A percentile compares a stretch with the other conserved stretches of the same genome.
These are phyloP conservation scores for Aureobasidium sp. DNA, from an alignment of 2,329 filamentous ascomycete species.

Conservation along the genomic window DNA sequence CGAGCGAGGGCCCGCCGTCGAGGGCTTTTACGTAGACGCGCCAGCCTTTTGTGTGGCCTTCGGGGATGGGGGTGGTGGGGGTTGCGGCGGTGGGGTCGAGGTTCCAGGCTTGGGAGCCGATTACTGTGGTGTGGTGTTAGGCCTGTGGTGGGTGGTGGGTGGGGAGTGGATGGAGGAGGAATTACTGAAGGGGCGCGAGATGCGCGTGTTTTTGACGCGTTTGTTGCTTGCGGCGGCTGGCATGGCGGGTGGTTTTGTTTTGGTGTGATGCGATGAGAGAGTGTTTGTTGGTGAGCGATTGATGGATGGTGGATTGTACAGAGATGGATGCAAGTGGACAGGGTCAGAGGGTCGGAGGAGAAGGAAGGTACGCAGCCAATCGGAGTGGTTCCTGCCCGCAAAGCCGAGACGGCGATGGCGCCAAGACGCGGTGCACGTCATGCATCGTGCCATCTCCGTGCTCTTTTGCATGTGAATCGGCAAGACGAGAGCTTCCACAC, in stretches of 20 bases:
- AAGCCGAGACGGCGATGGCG: background rate
- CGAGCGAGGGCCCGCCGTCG: conserved; percentile 75
- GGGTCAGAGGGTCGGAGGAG: background rate
- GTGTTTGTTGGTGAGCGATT: background rate
- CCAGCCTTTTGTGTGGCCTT: conserved; percentile 96
- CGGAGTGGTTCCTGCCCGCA: conserved; percentile 6
- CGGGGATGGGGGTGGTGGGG: conserved; percentile 66
- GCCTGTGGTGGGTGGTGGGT: too few species aligned
- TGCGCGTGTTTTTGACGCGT: conserved; percentile 26
- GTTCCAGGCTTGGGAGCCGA: conserved; percentile 41
- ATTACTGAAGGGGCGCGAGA: conserved; percentile 26
- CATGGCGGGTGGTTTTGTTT: conserved; percentile 19
- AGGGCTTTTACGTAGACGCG: conserved; percentile 86
- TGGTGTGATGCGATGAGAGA: background rate
- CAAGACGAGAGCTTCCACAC: background rate
- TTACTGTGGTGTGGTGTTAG: conserved; percentile 23
- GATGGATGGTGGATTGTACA: background rate
- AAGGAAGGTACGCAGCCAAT: background rate
- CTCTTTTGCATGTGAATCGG: conserved; percentile 4
- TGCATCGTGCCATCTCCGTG: background rate
- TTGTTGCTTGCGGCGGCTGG: conserved; percentile 27
- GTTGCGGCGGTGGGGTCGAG: conserved; percentile 57
- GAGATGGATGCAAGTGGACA: background rate
- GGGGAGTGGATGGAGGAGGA: background rate
- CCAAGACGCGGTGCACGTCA: conserved; percentile 1